A percentile compares a stretch with the other conserved stretches of the same genome.
These are phyloP conservation scores for Thuja plicata DNA, from an alignment of 83 land plant genomes.

Conservation along the genomic window DNA sequence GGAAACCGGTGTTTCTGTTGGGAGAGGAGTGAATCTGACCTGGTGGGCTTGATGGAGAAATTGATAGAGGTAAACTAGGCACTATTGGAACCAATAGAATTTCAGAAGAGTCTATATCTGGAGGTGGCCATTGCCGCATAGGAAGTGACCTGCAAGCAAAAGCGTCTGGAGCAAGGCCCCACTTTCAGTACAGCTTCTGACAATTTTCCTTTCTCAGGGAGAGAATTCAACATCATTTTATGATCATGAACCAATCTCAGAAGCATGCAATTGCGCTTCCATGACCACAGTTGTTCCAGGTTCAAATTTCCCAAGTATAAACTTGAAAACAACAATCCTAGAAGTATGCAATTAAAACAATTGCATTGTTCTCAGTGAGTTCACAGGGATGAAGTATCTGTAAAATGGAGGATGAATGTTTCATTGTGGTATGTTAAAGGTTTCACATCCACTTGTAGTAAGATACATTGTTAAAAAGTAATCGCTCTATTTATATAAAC, in stretches of 20 bases:
- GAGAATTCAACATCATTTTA: slow-evolving; percentile 35
- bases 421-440: too few relatives aligned
- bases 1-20: background rate
- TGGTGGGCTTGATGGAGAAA: background rate
- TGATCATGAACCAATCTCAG: slow-evolving; percentile 16
- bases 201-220: slow-evolving; percentile 86
- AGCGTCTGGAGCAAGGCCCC: slow-evolving; percentile 82
- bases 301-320: too few relatives aligned
- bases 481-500: too few relatives aligned
- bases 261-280: too few relatives aligned
- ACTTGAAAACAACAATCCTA: too few relatives aligned
- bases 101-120: slow-evolving; percentile 63
- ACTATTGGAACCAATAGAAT: slow-evolving; percentile 56
- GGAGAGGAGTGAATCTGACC: background rate
- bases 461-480: too few relatives aligned
- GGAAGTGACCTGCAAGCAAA: slow-evolving; percentile 68
- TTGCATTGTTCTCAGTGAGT: too few relatives aligned
- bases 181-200: slow-evolving; percentile 83
- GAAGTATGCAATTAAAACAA: too few relatives aligned
- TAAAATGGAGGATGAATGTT: too few relatives aligned
- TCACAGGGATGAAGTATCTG: too few relatives aligned
- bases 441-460: too few relatives aligned
- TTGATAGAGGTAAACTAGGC: slow-evolving; percentile 7
- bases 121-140: slow-evolving; percentile 83
- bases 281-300: too few relatives aligned